Evolutionary conservation across 176 grass and related monocot genomes (phyloP), one percentile per base, ranked within the genome.

Genomic region (Rhynchospora pubera): DNA sequence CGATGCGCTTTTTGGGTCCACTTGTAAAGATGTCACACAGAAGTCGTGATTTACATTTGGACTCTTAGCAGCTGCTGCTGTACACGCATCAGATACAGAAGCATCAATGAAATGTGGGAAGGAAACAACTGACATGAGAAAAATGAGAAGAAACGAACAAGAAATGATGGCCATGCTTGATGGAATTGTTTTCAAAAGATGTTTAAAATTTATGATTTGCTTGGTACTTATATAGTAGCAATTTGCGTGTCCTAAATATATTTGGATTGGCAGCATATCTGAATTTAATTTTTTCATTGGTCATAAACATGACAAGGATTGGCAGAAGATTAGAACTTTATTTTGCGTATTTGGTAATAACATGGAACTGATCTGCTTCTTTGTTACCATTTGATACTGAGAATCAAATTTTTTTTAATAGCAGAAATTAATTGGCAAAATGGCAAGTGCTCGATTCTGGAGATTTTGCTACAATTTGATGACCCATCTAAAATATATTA

Each of bases 21-120:
- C 9, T 3, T 74, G 86, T 30, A 97, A 90, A 46, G 90, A 87
- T 0, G 86, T 2, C 0, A 97, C 34, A 18, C 90, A 97, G 18
- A 93, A 86, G 43, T 82, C 82, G 52, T 42, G 73, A 56, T 93
- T 85, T 53, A 93, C 84, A n/a, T 91, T 86, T 0, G 87, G 85
- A 66, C 81, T 45, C 15, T 50, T 65, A 13, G 51, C 21, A 2
- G 57, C 85, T 22, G 58, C 69, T 13, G n/a, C 68, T 63, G 46
- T 78, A 55, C 79, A 87, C 6, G 65, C 44, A 26, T 48, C 58
- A 43, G 76, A 63, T 53, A 76, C 45, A 77, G 23, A 82, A 62
- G 79, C 68, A 22, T 64, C 5, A n/a, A 77, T 82, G 42, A 39
- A 47, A 19, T 82, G 44, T 0, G 60, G 60, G 4, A 67, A 19